Base-by-base conservation (phyloP, 495 filamentous ascomycete genomes). In the Penicillium manginii region DNA sequence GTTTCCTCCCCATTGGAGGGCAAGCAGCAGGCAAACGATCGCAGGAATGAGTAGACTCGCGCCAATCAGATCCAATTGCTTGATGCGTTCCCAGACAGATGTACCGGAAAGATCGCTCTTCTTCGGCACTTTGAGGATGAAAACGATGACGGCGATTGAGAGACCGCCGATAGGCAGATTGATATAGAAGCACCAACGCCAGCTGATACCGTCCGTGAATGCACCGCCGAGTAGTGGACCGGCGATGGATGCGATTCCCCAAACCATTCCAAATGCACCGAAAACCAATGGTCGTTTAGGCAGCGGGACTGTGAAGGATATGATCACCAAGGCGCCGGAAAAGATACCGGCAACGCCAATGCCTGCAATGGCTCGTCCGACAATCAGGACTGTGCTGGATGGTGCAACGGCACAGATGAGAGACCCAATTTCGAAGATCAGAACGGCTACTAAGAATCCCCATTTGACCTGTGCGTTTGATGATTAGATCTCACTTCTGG, bases 181-280 rank as follows among this genome's bases (percentile, higher is more conserved):
- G 72, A 89, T 90, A 67, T 84, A 92, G 72, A 94, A 92, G 63
- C 90, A 93, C 91, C 90, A 93, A 52, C 91, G 74, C 91, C 91
- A 96, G 2, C 83, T 82, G 5, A 84, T 70, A n/a, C 81, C 71
- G 23, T 81, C 75, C 0, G 82, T 85, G 53, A 87, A 84, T 2
- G 73, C 78, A 5, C 84, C 84, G 12, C 84, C 84, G 2, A 86
- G 70, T 0, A 92, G 70, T 1, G 90, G 89, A 8, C 89, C 89
- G 12, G 84, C 80, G 37, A 89, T 83, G 10, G 78, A 83, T 1
- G 89, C 84, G 19, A 94, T 81, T 12, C 88, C 89, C 71, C 84
- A 92, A 67, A 91, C 84, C 62, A 80, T 81, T 12, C 87, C 86
- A 39, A 92, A 79, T 37, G 88, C 55, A n/a, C 89, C 88, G 18